These are phyloP conservation scores for Fraxinus platypoda DNA, from an alignment of 305 asterid genomes.

Conservation along the genomic window DNA sequence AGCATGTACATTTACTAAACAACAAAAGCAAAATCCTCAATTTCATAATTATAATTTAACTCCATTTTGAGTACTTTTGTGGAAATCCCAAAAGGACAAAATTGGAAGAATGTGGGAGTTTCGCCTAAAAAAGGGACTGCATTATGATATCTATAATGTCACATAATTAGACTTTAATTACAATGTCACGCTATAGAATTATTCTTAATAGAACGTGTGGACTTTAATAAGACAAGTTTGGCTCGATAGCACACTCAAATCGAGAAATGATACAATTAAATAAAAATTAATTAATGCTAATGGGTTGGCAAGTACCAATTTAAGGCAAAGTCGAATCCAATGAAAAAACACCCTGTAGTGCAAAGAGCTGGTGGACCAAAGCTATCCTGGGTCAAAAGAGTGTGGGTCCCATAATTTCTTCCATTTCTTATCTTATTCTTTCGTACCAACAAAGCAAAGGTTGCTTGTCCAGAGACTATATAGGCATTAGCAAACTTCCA, in stretches of 20 bases:
- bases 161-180: not conserved
- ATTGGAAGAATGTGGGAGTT: not conserved
- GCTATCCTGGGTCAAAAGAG: slow-evolving; percentile 13
- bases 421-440: slow-evolving; percentile 25
- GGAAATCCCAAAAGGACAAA: not conserved
- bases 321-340: slow-evolving; percentile 39
- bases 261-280: too few species aligned
- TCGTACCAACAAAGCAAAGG: slow-evolving; percentile 39
- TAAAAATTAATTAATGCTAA: too few species aligned
- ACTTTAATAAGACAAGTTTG: too few species aligned
- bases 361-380: slow-evolving; percentile 21
- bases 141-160: not conserved
- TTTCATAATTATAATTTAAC: not conserved
- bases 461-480: slow-evolving; percentile 6
- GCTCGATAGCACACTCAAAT: too few species aligned
- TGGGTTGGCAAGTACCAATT: slow-evolving; percentile 7
- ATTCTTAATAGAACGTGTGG: not conserved
- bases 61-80: not conserved
- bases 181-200: slow-evolving; percentile 8
- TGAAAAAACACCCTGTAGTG: slow-evolving; percentile 21
- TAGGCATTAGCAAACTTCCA: not conserved
- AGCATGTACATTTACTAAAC: not conserved
- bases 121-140: not conserved
- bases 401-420: slow-evolving; percentile 29
- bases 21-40: not conserved